These are phyloP conservation scores for Bondarzewia mesenterica DNA, from an alignment of 1,284 basidiomycete species.

Conservation along the genomic window DNA sequence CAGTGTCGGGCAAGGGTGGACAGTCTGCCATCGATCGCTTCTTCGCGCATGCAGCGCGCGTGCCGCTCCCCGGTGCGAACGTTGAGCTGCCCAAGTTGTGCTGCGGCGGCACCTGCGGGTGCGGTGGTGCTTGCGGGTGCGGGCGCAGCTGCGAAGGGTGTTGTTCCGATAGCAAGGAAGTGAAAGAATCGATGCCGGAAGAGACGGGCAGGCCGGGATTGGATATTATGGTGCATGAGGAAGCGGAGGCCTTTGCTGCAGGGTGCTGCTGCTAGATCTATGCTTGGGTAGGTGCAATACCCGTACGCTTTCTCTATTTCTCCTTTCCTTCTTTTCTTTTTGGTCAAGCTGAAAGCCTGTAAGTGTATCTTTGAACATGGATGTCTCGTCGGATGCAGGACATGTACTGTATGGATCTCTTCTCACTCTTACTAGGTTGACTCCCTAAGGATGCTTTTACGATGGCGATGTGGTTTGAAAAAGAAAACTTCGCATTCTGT, in stretches of 20 bases:
- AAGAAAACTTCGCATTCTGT: too few relatives aligned
- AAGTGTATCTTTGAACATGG: too few relatives aligned
- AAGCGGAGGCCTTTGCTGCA: background rate
- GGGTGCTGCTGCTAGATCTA: background rate
- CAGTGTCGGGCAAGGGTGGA: background rate
- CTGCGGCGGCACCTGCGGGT: slow-evolving; percentile 37
- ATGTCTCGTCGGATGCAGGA: too few relatives aligned
- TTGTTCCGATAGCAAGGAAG: slow-evolving; percentile 24
- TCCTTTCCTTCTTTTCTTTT: background rate
- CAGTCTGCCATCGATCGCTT: slow-evolving; percentile 25
- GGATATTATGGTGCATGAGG: background rate
- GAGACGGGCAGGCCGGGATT: background rate
- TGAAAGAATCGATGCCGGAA: slow-evolving; percentile 2
- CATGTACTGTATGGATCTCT: too few relatives aligned
- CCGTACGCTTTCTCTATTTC: background rate
- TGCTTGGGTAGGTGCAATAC: background rate
- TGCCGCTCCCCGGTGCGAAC: slow-evolving; percentile 40
- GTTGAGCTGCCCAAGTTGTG: slow-evolving; percentile 52
- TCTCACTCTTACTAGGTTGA: too few relatives aligned
- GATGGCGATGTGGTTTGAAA: too few relatives aligned
- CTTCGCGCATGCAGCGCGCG: slow-evolving; percentile 47
- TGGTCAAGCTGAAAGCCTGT: too few relatives aligned
- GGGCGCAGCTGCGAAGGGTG: slow-evolving; percentile 38
- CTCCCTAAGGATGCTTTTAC: too few relatives aligned
- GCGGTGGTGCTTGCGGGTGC: slow-evolving; percentile 37